These are phyloP conservation scores for Fraxinus paxiana DNA, from an alignment of 305 asterid species.

Conservation along the genomic window DNA sequence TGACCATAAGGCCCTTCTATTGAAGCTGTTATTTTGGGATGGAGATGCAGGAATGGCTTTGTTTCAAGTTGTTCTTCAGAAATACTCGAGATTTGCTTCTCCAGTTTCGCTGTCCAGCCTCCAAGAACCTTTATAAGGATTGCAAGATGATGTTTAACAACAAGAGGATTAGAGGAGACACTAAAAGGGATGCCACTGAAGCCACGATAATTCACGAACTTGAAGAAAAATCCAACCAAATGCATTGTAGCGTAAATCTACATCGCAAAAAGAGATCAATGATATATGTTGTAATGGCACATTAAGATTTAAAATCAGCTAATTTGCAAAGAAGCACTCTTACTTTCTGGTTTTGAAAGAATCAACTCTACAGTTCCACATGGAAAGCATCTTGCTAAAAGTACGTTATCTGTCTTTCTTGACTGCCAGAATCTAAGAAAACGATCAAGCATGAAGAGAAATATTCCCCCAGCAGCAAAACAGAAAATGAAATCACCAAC, in stretches of 20 bases:
- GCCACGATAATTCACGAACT: slow-evolving; percentile 65
- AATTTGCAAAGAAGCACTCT: background rate
- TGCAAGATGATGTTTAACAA: slow-evolving; percentile 56
- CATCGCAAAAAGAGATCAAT: slow-evolving; percentile 11
- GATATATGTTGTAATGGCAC: background rate
- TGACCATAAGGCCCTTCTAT: slow-evolving; percentile 91
- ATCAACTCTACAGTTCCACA: slow-evolving; percentile 76
- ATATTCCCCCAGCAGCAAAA: slow-evolving; percentile 60
- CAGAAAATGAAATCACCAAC: slow-evolving; percentile 70
- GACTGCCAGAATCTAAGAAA: slow-evolving; percentile 85
- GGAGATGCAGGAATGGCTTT: slow-evolving; percentile 20
- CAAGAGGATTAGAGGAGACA: slow-evolving; percentile 77
- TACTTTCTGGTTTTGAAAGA: slow-evolving; percentile 75
- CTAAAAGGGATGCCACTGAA: slow-evolving; percentile 96
- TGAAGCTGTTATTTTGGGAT: slow-evolving; percentile 45
- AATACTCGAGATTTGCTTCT: slow-evolving; percentile 33
- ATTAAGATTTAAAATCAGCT: background rate
- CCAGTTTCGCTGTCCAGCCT: slow-evolving; percentile 59
- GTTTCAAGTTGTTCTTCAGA: slow-evolving; percentile 32
- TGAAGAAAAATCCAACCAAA: slow-evolving; percentile 82
- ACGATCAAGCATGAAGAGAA: slow-evolving; percentile 84
- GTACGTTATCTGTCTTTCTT: slow-evolving; percentile 48
- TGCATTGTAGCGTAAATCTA: slow-evolving; percentile 74
- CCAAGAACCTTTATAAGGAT: slow-evolving; percentile 80
- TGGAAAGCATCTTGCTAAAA: slow-evolving; percentile 61